Conservation (phyloP, 257 asterid genomes). For the Salvia rosmarinus region DNA sequence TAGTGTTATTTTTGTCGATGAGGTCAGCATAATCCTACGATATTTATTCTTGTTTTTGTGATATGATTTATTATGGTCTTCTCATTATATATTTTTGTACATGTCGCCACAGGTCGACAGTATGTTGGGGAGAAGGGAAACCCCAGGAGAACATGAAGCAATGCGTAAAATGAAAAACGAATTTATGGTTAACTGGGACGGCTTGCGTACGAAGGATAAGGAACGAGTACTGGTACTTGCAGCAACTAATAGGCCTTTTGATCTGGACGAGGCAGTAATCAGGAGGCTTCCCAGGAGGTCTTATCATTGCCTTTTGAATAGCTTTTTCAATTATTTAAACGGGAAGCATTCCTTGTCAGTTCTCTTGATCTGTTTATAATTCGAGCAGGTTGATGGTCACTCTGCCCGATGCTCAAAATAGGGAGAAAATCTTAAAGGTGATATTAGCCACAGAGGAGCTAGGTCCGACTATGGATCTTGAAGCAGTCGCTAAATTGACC, state of each 20-base stretch:
- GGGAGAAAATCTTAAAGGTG: conserved; percentile 52
- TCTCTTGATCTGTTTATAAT: not conserved
- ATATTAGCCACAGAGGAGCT: conserved; percentile 52
- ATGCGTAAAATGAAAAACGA: conserved; percentile 63
- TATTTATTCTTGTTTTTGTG: not conserved
- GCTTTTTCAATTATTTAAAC: not conserved
- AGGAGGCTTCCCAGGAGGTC: conserved; percentile 66
- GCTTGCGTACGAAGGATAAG: conserved; percentile 54
- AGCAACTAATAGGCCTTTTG: conserved; percentile 63
- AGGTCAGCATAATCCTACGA: conserved; percentile 37
- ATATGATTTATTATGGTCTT: not conserved
- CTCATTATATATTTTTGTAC: not conserved
- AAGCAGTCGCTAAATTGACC: conserved; percentile 51
- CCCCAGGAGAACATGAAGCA: conserved; percentile 55
- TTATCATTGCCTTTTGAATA: not conserved
- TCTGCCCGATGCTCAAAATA: conserved; percentile 50
- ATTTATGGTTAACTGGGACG: conserved; percentile 64
- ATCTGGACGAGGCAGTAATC: conserved; percentile 64
- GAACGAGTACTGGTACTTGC: conserved; percentile 61
- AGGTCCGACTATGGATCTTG: conserved; percentile 44
- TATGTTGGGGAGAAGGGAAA: conserved; percentile 55
- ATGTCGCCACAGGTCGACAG: conserved; percentile 50
- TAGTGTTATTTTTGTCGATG: conserved; percentile 60
- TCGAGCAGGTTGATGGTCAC: conserved; percentile 56
- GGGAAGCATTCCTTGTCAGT: conserved; percentile 4